Conservation (phyloP, 2,329 filamentous ascomycete species). For the Bimuria novae-zelandiae region DNA sequence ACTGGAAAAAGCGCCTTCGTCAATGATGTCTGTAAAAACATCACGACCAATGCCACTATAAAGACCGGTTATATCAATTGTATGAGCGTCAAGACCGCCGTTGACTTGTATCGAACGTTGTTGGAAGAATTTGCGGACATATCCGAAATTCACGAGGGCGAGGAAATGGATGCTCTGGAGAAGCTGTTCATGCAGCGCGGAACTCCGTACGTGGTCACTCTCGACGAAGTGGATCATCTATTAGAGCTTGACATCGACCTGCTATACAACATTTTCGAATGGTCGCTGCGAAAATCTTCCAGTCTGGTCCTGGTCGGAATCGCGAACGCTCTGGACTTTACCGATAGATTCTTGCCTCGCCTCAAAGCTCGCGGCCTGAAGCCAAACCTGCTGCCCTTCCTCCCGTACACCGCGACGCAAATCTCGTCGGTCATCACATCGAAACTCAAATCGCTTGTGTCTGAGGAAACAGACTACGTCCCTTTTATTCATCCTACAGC, state of each 20-base stretch:
- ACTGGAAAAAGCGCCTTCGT: slow-evolving; percentile 97
- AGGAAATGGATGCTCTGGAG: slow-evolving; percentile 70
- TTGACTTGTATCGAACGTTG: slow-evolving; percentile 81
- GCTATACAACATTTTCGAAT: slow-evolving; percentile 93
- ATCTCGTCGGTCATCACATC: slow-evolving; percentile 85
- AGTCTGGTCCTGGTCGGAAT: slow-evolving; percentile 86
- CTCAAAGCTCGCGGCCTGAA: slow-evolving; percentile 92
- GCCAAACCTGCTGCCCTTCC: slow-evolving; percentile 85
- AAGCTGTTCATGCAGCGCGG: slow-evolving; percentile 68
- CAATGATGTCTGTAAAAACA: slow-evolving; percentile 71
- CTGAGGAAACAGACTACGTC: slow-evolving; percentile 63
- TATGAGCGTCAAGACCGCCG: slow-evolving; percentile 90
- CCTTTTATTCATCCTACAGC: slow-evolving; percentile 94
- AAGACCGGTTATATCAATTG: slow-evolving; percentile 88
- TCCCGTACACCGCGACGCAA: slow-evolving; percentile 87
- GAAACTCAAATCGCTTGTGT: slow-evolving; percentile 76
- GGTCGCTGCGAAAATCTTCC: slow-evolving; percentile 83
- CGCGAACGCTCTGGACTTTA: slow-evolving; percentile 93
- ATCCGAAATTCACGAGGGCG: slow-evolving; percentile 64
- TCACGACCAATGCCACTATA: slow-evolving; percentile 58
- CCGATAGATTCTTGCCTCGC: slow-evolving; percentile 90
- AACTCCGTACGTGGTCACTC: slow-evolving; percentile 74
- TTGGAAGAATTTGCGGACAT: slow-evolving; percentile 69
- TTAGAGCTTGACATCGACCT: slow-evolving; percentile 86
- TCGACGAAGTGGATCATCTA: slow-evolving; percentile 96